These are phyloP conservation scores for Hypoxylon perforatum DNA, from an alignment of 495 filamentous ascomycete species.

Conservation along the genomic window DNA sequence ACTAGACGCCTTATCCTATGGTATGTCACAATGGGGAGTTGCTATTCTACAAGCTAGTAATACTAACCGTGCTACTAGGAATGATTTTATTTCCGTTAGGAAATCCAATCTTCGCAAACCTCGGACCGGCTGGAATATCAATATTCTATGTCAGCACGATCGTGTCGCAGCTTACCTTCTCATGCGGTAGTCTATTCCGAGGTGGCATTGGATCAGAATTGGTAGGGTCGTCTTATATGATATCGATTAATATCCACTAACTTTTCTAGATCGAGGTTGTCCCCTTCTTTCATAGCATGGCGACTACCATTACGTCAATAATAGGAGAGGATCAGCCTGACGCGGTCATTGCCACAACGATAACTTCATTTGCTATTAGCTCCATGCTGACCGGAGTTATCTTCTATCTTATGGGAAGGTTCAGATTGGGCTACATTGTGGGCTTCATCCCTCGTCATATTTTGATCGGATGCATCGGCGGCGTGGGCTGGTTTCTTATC, in stretches of 20 bases:
- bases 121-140: conserved; percentile 93
- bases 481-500: conserved; percentile 95
- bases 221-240: conserved; percentile 57
- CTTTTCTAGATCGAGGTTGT: conserved; percentile 85
- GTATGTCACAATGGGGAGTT: conserved; percentile 53
- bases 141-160: conserved; percentile 99
- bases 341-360: conserved; percentile 90
- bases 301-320: conserved; percentile 80
- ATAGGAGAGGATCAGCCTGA: conserved; percentile 85
- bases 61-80: conserved; percentile 55
- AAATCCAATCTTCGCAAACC: conserved; percentile 79
- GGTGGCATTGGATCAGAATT: conserved; percentile 97
- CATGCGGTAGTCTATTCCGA: conserved; percentile 86
- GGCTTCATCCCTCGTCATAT: conserved; percentile 97
- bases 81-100: conserved; percentile 97
- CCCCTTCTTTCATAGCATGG: conserved; percentile 98
- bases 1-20: conserved; percentile 93
- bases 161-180: conserved; percentile 92
- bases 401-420: conserved; percentile 89
- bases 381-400: conserved; percentile 90
- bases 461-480: conserved; percentile 95
- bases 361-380: conserved; percentile 88
- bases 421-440: conserved; percentile 86
- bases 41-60: neutral
- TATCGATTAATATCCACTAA: conserved; percentile 13